These are phyloP conservation scores for Penstemon newberryi DNA, from an alignment of 257 asterid species.

Conservation along the genomic window DNA sequence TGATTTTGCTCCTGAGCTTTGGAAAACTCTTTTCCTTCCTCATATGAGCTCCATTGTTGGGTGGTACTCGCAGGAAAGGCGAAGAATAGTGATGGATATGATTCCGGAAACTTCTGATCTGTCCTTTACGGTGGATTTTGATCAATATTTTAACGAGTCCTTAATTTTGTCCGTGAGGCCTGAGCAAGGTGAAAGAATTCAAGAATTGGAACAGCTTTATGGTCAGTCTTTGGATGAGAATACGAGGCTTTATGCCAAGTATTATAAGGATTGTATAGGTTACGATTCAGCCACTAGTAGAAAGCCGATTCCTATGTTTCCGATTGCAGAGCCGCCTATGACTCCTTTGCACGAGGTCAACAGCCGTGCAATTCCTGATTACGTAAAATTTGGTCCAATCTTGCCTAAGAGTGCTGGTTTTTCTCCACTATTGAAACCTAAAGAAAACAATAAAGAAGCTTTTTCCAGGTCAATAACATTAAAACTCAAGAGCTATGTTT, in stretches of 20 bases:
- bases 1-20: conserved; percentile 81
- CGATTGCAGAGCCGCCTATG: conserved; percentile 83
- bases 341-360: conserved; percentile 70
- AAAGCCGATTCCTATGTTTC: conserved; percentile 67
- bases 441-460: conserved; percentile 34
- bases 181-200: conserved; percentile 75
- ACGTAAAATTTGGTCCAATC: conserved; percentile 78
- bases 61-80: conserved; percentile 77
- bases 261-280: conserved; percentile 66
- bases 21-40: conserved; percentile 69
- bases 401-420: conserved; percentile 81
- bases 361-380: conserved; percentile 62
- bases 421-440: conserved; percentile 44
- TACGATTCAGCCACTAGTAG: conserved; percentile 58
- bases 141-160: conserved; percentile 59
- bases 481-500: too few species aligned
- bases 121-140: conserved; percentile 66
- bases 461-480: conserved; percentile 36
- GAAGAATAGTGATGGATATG: conserved; percentile 64
- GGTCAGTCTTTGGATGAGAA: conserved; percentile 74
- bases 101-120: conserved; percentile 67
- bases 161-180: conserved; percentile 71
- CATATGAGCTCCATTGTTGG: conserved; percentile 74
- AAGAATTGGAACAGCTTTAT: conserved; percentile 55
- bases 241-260: conserved; percentile 68